Base-by-base conservation (phyloP, 1,284 basidiomycete genomes). In the Melampsora abietis-canadensis region DNA sequence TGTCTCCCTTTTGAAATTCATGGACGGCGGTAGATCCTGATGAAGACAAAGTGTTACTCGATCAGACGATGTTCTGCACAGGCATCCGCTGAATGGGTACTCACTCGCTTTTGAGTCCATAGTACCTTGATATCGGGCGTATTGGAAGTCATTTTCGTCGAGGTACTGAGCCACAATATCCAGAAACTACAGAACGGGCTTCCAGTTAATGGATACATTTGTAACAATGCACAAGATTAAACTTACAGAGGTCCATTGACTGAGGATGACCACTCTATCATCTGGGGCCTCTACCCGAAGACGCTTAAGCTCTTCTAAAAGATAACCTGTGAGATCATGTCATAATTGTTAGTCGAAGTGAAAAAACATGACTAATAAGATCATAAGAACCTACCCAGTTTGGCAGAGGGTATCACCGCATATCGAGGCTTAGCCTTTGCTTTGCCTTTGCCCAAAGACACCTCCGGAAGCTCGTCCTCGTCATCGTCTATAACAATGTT, bases 211-310 rank as follows among this genome's bases (percentile, higher is more conserved):
- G 7, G 37, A 37, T 37, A 37, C 37, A 37, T 37, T 37, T 37
- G 37, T 37, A 15, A 6, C 37, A 2, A 59, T 7, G 51, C 21
- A 40, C 27, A 44, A 51, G 54, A 47, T n/a, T 1, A 21, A 65
- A 70, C 68, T 59, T 75, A 86, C 87, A 15, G 82, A 80, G 0
- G 87, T 88, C 87, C 87, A 89, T 78, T 88, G 87, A 0, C 86
- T 87, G 47, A 88, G 83, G 70, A 89, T 81, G 66, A 88, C 80
- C 44, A 84, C 84, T 86, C 88, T 89, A 78, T 89, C 87, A 19
- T 87, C 85, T 6, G 86, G 87, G 68, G n/a, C n/a, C 47, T 68
- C 57, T 19, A 47, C 46, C 40, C 34, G 12, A 8, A 68, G 21
- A 19, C 27, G 12, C 21, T 61, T n/a, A 59, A 68, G 54, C 59